These are phyloP conservation scores for Tricholoma terreum DNA, from an alignment of 768 basidiomycete species.

Conservation along the genomic window DNA sequence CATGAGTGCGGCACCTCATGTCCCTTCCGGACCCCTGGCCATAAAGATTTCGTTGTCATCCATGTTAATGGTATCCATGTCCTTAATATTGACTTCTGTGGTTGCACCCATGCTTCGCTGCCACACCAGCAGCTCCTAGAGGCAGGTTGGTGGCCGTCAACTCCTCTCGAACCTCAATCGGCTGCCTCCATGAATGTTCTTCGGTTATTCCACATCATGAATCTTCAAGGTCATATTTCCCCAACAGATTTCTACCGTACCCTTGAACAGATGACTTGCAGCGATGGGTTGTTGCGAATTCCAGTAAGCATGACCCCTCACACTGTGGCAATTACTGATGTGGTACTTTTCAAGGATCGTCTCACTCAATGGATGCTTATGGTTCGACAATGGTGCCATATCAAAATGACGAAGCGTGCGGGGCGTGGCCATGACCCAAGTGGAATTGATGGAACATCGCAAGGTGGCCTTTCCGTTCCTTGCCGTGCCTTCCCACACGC, in stretches of 20 bases:
- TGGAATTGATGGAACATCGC: constrained; percentile 5
- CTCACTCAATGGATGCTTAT: constrained; percentile 5
- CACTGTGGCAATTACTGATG: background rate
- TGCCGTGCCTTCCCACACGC: constrained; percentile 14
- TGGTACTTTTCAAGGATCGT: background rate
- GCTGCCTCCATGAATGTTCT: constrained; percentile 17
- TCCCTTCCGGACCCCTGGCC: background rate
- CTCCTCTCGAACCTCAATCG: constrained; percentile 15
- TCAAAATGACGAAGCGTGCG: constrained; percentile 13
- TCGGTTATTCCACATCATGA: constrained; percentile 16
- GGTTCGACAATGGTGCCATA: constrained; percentile 9
- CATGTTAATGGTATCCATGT: constrained; percentile 19
- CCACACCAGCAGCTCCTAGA: constrained; percentile 13
- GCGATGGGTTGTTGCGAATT: constrained; percentile 1
- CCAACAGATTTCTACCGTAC: constrained; percentile 20
- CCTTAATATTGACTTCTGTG: constrained; percentile 17
- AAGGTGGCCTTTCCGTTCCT: constrained; percentile 4
- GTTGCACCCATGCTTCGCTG: constrained; percentile 4
- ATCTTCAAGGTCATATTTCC: constrained; percentile 12
- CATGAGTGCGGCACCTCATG: constrained; percentile 13
- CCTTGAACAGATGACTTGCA: constrained; percentile 8
- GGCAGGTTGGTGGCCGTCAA: constrained; percentile 20
- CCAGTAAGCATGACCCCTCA: constrained; percentile 1
- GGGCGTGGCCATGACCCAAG: constrained; percentile 12
- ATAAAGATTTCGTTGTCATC: constrained; percentile 18